Evolutionary conservation across 495 filamentous ascomycete species (phyloP), one percentile per base, ranked within the genome.

Genomic region (Penicillium soppii): DNA sequence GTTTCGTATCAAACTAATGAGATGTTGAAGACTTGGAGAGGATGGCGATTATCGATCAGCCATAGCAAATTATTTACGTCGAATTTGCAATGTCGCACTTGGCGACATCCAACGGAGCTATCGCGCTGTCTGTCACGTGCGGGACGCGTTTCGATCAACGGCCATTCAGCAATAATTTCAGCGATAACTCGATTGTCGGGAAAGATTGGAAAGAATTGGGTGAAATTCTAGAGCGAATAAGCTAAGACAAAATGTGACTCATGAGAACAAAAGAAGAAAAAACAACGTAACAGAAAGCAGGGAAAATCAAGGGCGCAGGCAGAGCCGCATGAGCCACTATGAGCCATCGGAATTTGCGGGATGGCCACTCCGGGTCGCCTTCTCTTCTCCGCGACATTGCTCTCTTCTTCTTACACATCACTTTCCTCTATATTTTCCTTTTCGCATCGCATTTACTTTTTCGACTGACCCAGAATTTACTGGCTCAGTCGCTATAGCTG

Each of bases 401-500:
- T 39, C 41, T 51, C 30, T 44, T 45, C 44, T 25, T 56, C 55
- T 36, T 48, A 52, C 54, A 52, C 53, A 20, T 35, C 35, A 22
- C 32, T 19, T 50, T 43, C 37, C 43, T 43, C 43, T 21, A 33
- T 46, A 39, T 50, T 46, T 21, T 43, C n/a, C 47, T 58, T 44
- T 36, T 42, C 37, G 30, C 43, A 22, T 43, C 39, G 30, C 45
- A 43, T 43, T 48, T 47, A 25, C 42, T 29, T 8, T 37, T 47
- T 57, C 66, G 74, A 69, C 74, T 78, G 74, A 68, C 50, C 71
- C 72, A 71, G 74, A 57, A 43, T 38, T 50, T 46, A 39, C 74
- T 78, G 75, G 88, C 82, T 90, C 89, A 87, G 89, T 90, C 87
- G 69, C 68, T 68, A 60, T 56, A 50, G 39, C 47, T 55, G 29